These are phyloP conservation scores for Aspergillus carbonarius DNA, from an alignment of 2,329 filamentous ascomycete species.

Conservation along the genomic window DNA sequence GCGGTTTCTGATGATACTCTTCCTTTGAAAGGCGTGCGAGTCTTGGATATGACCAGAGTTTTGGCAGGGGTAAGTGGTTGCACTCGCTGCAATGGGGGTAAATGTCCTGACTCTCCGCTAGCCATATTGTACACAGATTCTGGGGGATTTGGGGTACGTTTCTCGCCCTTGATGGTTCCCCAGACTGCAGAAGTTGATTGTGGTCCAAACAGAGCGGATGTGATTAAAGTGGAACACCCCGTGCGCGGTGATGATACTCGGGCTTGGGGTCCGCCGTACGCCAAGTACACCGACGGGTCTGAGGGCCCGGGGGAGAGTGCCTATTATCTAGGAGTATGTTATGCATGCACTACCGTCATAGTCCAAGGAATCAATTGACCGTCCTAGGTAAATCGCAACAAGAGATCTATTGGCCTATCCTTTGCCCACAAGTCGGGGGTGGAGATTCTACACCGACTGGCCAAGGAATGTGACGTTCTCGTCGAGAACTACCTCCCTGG, in stretches of 20 bases:
- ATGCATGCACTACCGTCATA: background rate
- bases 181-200: background rate
- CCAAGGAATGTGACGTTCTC: slow-evolving; percentile 80
- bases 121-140: slow-evolving; percentile 96
- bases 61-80: slow-evolving; percentile 74
- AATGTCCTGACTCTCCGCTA: slow-evolving; percentile 40
- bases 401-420: slow-evolving; percentile 87
- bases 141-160: slow-evolving; percentile 88
- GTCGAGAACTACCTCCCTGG: slow-evolving; percentile 97
- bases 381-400: slow-evolving; percentile 85
- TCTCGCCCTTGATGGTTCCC: background rate
- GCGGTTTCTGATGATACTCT: slow-evolving; percentile 46
- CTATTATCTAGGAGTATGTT: slow-evolving; percentile 80
- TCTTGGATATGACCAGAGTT: slow-evolving; percentile 95
- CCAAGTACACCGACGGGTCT: slow-evolving; percentile 64
- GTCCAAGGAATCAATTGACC: slow-evolving; percentile 8
- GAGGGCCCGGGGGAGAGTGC: slow-evolving; percentile 82
- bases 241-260: slow-evolving; percentile 87
- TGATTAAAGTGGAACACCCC: slow-evolving; percentile 97
- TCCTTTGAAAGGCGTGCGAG: slow-evolving; percentile 80
- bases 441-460: slow-evolving; percentile 81
- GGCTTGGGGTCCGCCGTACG: slow-evolving; percentile 95
- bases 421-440: slow-evolving; percentile 85
- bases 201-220: slow-evolving; percentile 67
- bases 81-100: background rate